A percentile compares a stretch with the other conserved stretches of the same genome.
These are phyloP conservation scores for Aschersonia sp. DNA, from an alignment of 2,329 filamentous ascomycete species.

Conservation along the genomic window DNA sequence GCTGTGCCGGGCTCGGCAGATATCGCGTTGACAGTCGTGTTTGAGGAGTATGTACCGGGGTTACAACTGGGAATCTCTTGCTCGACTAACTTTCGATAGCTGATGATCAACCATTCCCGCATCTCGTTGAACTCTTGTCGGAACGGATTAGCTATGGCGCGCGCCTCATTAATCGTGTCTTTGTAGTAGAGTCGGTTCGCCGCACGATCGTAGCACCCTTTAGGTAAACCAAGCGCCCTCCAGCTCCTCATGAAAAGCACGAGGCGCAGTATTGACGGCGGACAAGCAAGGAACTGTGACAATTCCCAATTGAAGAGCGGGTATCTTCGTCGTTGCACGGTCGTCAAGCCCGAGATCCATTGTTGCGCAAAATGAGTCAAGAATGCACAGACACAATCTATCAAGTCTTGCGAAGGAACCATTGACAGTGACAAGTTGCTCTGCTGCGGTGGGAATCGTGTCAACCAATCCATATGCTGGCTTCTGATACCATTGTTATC, in stretches of 20 bases:
- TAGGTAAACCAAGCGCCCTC: conserved; percentile 8
- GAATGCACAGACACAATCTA: conserved; percentile 8
- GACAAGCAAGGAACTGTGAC: conserved; percentile 9
- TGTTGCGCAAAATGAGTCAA: conserved; percentile 7
- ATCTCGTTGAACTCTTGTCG: no score
- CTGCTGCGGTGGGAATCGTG: background rate
- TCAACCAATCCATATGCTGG: background rate
- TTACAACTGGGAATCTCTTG: no score
- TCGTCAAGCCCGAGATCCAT: conserved; percentile 9
- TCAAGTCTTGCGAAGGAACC: background rate
- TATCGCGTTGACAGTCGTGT: no score
- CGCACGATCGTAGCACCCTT: background rate
- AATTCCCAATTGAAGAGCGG: conserved; percentile 16
- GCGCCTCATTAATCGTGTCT: background rate
- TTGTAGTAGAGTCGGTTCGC: background rate
- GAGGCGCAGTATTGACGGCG: conserved; percentile 10
- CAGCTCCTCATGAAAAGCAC: conserved; percentile 17
- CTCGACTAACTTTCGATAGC: no score
- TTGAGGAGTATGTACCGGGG: no score
- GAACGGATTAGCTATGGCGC: no score
- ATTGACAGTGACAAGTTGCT: background rate
- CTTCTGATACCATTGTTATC: background rate
- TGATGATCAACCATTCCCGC: no score
- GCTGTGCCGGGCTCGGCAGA: no score
- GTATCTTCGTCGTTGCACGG: conserved; percentile 8